Conservation (phyloP, 257 asterid species). For the Phtheirospermum japonicum region DNA sequence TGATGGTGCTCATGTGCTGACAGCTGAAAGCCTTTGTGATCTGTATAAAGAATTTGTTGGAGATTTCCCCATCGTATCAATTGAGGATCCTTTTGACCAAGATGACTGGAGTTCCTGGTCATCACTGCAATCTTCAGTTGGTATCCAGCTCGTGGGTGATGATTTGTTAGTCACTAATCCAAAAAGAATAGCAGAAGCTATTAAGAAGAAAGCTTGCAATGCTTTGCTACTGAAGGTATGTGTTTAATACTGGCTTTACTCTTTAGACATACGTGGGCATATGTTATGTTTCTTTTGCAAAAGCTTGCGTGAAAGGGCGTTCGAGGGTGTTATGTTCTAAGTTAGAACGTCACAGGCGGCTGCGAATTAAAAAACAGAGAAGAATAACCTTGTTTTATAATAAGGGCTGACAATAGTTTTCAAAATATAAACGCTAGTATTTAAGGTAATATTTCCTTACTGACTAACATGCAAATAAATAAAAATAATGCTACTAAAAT, state of each 20-base stretch:
- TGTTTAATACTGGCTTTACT: background rate
- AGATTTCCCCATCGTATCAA: constrained; percentile 94
- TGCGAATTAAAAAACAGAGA: no score
- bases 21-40: constrained; percentile 71
- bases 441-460: no score
- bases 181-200: constrained; percentile 87
- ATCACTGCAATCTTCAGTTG: constrained; percentile 77
- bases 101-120: constrained; percentile 98
- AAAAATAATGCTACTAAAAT: no score
- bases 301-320: no score
- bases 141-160: constrained; percentile 89
- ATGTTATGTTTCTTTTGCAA: no score
- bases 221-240: constrained; percentile 84
- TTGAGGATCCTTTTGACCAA: constrained; percentile 99
- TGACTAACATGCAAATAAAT: no score
- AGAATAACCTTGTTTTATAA: no score
- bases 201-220: constrained; percentile 89
- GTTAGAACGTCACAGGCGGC: no score
- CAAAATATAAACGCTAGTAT: no score
- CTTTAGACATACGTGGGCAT: background rate
- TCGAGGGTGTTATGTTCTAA: no score
- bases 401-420: no score
- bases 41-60: constrained; percentile 75
- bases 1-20: constrained; percentile 86
- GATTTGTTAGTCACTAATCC: constrained; percentile 95